Conservation (phyloP, 305 asterid species). For the Fraxinus albicans region DNA sequence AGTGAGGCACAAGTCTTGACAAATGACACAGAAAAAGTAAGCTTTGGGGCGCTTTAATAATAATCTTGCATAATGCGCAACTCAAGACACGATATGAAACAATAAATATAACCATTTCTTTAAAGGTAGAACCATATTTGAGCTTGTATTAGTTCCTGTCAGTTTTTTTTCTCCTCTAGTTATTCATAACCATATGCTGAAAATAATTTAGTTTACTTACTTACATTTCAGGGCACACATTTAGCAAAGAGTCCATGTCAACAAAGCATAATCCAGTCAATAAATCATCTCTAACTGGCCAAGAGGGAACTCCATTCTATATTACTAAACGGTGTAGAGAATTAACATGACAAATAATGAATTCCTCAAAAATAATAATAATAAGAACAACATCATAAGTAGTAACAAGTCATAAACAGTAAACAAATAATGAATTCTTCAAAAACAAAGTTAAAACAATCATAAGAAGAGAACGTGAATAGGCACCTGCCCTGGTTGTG, state of each 20-base stretch:
- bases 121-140: not conserved
- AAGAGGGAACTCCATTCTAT: not conserved
- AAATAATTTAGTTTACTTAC: not conserved
- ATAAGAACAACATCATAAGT: not conserved
- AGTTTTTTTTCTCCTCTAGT: not conserved
- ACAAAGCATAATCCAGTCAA: not conserved
- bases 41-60: not conserved
- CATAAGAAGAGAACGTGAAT: not conserved
- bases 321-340: not conserved
- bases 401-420: not conserved
- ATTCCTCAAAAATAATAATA: not conserved
- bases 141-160: not conserved
- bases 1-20: not conserved
- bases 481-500: constrained; percentile 73
- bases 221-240: not conserved
- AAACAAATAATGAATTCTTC: constrained; percentile 8
- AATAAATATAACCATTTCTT: not conserved
- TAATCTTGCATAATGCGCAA: not conserved
- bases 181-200: not conserved
- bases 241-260: not conserved
- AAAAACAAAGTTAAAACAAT: not conserved
- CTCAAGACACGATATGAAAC: not conserved
- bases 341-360: not conserved
- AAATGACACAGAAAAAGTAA: not conserved
- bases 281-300: not conserved